phyloP scores from a whole-genome alignment of 257 asterid species.

The Jasminum sambac region DNA sequence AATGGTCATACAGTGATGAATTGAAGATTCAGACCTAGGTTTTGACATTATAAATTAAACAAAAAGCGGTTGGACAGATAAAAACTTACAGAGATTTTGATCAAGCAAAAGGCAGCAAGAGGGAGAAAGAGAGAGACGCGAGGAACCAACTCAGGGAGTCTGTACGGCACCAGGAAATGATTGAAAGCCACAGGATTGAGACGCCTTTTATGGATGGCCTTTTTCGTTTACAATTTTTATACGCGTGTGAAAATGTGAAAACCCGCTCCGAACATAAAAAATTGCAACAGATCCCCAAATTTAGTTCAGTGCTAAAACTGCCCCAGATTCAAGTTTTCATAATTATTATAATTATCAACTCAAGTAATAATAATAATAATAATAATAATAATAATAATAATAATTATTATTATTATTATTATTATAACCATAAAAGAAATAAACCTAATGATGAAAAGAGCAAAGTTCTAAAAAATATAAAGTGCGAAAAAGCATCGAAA shows the following conservation, averaged over 20 bases:
- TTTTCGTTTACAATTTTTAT: constrained; percentile 21
- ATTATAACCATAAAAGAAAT: too few relatives aligned
- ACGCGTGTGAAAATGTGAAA: neutral
- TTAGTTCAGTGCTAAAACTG: too few relatives aligned
- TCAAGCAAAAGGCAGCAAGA: constrained; percentile 37
- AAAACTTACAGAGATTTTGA: constrained; percentile 46
- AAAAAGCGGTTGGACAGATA: neutral
- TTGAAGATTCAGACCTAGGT: constrained; percentile 26
- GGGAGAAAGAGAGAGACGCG: constrained; percentile 42
- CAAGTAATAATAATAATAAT: too few relatives aligned
- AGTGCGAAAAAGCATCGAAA: too few relatives aligned
- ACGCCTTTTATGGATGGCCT: constrained; percentile 67
- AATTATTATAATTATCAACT: too few relatives aligned
- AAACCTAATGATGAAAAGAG: too few relatives aligned
- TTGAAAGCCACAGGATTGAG: constrained; percentile 71
- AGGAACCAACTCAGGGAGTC: constrained; percentile 46
- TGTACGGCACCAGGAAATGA: constrained; percentile 57
- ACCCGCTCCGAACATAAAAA: too few relatives aligned
- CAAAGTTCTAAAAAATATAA: too few relatives aligned
- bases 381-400: too few relatives aligned
- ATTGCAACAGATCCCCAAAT: too few relatives aligned
- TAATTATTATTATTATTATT: too few relatives aligned
- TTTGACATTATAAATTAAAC: constrained; percentile 22
- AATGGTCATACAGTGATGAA: constrained; percentile 13
- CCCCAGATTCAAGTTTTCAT: too few relatives aligned